A percentile compares a stretch with the other conserved stretches of the same genome.
phyloP scores from a whole-genome alignment of 495 filamentous ascomycete genomes.

The Pyrenula aspistea region DNA sequence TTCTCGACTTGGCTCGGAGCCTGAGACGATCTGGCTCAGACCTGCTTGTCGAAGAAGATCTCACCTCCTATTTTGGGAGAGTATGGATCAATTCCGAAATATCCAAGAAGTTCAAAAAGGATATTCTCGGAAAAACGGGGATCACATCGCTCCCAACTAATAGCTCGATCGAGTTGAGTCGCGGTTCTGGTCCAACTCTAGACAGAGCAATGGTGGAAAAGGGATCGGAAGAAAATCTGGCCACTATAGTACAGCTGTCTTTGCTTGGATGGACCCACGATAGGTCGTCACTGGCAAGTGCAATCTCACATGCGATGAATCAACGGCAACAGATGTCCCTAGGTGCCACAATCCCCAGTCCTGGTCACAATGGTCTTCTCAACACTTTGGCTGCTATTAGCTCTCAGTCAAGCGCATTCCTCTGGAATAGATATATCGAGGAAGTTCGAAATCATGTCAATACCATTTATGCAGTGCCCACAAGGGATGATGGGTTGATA shows the following conservation, averaged over 20 bases:
- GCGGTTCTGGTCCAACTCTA: background rate
- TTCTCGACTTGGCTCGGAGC: background rate
- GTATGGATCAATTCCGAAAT: background rate
- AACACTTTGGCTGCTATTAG: background rate
- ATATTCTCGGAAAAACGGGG: background rate
- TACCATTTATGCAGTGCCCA: too few species aligned
- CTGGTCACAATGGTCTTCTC: background rate
- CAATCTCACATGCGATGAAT: background rate
- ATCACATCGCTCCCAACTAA: background rate
- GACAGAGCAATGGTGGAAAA: background rate
- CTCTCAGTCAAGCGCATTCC: background rate
- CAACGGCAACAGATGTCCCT: background rate
- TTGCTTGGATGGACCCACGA: background rate
- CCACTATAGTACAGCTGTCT: background rate
- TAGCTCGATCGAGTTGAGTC: background rate
- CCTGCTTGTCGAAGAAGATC: background rate
- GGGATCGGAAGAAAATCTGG: background rate
- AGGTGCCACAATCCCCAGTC: background rate
- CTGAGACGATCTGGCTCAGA: background rate
- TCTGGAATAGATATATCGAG: background rate
- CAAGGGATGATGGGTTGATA: too few species aligned
- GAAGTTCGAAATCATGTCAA: too few species aligned
- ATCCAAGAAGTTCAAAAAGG: background rate
- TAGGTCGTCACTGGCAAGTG: background rate
- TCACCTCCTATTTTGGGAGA: background rate